Conservation (phyloP, 179 eudicot genomes). For the Patellifolia procumbens region DNA sequence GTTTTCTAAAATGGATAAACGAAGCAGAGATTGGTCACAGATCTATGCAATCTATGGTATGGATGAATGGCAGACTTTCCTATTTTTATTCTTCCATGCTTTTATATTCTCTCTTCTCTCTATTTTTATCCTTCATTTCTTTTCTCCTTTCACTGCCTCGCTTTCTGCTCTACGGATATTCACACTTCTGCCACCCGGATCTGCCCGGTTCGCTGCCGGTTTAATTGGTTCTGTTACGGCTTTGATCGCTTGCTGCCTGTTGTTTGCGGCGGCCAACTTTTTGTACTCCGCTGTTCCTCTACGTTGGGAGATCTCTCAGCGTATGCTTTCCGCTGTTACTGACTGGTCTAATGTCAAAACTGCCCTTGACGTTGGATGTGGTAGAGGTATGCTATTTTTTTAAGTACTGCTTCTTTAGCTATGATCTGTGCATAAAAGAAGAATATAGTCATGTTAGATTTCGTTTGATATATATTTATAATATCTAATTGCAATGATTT, state of each 20-base stretch:
- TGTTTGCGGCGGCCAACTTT: constrained; percentile 73
- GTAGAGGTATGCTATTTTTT: constrained; percentile 43
- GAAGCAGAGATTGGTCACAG: constrained; percentile 79
- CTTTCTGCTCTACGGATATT: constrained; percentile 23
- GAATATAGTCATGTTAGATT: too few species aligned
- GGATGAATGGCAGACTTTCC: constrained; percentile 73
- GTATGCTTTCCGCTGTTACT: constrained; percentile 57
- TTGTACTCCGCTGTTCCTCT: constrained; percentile 75
- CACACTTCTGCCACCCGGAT: constrained; percentile 44
- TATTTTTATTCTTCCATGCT: constrained; percentile 61
- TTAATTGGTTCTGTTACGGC: constrained; percentile 71
- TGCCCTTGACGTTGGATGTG: constrained; percentile 89
- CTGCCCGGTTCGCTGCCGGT: constrained; percentile 63
- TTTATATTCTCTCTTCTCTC: constrained; percentile 43
- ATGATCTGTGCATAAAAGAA: too few species aligned
- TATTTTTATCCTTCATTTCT: constrained; percentile 46
- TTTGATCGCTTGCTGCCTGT: constrained; percentile 59
- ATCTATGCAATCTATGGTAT: constrained; percentile 87
- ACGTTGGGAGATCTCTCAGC: constrained; percentile 80
- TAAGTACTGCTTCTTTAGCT: too few species aligned
- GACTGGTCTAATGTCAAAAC: constrained; percentile 78
- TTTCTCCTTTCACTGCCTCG: constrained; percentile 27
- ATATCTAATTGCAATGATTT: too few species aligned
- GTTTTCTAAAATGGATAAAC: constrained; percentile 41
- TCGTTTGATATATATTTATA: too few species aligned